These are phyloP conservation scores for Fomitopsis palustris DNA, from an alignment of 1,284 basidiomycete genomes.

Conservation along the genomic window DNA sequence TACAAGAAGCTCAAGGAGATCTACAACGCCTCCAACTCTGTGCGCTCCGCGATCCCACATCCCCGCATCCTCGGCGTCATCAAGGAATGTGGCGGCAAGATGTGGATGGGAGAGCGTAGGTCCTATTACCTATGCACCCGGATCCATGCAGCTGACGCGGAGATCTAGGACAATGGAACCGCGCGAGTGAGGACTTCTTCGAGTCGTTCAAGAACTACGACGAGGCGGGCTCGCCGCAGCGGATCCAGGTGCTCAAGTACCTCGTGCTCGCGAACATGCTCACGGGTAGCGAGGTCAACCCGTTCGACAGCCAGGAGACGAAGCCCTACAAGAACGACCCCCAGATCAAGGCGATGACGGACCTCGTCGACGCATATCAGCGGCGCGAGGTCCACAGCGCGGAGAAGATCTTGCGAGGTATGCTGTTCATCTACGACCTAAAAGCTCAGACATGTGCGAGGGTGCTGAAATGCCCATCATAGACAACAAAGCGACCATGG, in stretches of 20 bases:
- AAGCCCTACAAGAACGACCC: conserved; percentile 99
- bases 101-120: conserved; percentile 99
- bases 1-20: conserved; percentile 97
- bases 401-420: conserved; percentile 90
- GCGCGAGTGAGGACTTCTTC: conserved; percentile 97
- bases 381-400: conserved; percentile 93
- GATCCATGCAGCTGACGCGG: not conserved
- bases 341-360: conserved; percentile 97
- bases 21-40: conserved; percentile 90
- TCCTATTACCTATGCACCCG: conserved; percentile 9
- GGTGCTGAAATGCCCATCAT: not conserved
- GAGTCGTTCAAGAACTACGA: conserved; percentile 99
- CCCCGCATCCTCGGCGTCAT: conserved; percentile 99
- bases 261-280: conserved; percentile 98
- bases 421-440: conserved; percentile 12
- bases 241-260: conserved; percentile 98
- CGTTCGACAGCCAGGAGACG: conserved; percentile 99
- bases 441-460: not conserved
- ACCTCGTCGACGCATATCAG: conserved; percentile 95
- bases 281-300: conserved; percentile 97
- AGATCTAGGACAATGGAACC: conserved; percentile 84
- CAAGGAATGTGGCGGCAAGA: conserved; percentile 98
- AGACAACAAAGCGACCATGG: conserved; percentile 97
- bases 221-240: conserved; percentile 93
- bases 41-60: conserved; percentile 96